Evolutionary conservation across 768 basidiomycete species (phyloP).

Genomic region (Lentinus tigrinus): DNA sequence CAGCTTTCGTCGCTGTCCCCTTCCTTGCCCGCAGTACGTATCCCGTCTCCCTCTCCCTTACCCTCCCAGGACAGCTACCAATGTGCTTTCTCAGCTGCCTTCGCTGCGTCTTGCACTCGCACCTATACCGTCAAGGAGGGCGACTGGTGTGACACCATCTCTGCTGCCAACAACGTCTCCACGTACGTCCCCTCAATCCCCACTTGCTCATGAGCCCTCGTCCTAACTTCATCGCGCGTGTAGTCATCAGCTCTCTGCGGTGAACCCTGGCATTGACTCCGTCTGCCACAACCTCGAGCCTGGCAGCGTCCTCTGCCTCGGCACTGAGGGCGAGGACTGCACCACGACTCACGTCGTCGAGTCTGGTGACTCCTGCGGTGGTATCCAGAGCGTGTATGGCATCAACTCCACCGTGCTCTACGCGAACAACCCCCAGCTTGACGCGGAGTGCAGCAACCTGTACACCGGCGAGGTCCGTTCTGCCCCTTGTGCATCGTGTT

Average conservation of each 20-base stretch:
- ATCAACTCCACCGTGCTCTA: constrained; percentile 55
- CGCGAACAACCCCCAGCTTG: constrained; percentile 75
- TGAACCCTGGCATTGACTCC: constrained; percentile 55
- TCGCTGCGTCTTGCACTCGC: constrained; percentile 48
- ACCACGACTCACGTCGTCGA: constrained; percentile 54
- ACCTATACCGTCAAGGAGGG: constrained; percentile 54
- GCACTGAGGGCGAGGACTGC: constrained; percentile 60
- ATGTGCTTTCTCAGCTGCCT: constrained; percentile 6
- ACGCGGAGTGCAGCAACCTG: constrained; percentile 57
- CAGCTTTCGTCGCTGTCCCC: constrained; percentile 45
- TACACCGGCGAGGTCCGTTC: constrained; percentile 73
- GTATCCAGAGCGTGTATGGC: constrained; percentile 37
- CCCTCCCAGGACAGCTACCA: background rate
- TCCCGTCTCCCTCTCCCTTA: background rate
- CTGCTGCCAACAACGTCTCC: constrained; percentile 56
- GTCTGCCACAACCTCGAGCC: constrained; percentile 59
- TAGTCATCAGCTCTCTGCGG: constrained; percentile 73
- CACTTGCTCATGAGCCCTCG: background rate
- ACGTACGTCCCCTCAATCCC: constrained; percentile 42
- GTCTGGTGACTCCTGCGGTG: constrained; percentile 56
- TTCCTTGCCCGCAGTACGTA: constrained; percentile 45
- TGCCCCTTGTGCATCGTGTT: background rate
- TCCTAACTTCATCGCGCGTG: background rate
- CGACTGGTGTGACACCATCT: constrained; percentile 71
- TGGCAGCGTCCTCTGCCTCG: constrained; percentile 60